These are phyloP conservation scores for Monosporozyma siamensis DNA, from an alignment of 805 yeast genomes.

Conservation along the genomic window DNA sequence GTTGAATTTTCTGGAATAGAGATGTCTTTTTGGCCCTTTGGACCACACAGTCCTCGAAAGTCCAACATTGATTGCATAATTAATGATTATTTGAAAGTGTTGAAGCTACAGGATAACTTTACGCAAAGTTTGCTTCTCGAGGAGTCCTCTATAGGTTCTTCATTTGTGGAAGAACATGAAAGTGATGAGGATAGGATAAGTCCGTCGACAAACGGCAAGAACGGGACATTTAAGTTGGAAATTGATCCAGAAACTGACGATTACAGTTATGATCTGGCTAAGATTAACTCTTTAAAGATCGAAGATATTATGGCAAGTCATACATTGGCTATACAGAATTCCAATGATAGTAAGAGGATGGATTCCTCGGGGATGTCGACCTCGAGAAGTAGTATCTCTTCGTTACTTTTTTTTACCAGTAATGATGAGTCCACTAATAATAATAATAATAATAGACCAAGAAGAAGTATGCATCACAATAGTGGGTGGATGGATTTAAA, in stretches of 20 bases:
- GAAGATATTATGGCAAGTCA: neutral
- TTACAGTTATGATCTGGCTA: constrained; percentile 1
- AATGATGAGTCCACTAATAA: too few relatives aligned
- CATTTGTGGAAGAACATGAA: neutral
- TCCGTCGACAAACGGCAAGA: neutral
- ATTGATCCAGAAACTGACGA: neutral
- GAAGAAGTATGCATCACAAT: too few relatives aligned
- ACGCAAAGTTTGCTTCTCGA: neutral
- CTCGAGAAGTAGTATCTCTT: constrained; percentile 5
- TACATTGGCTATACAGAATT: neutral
- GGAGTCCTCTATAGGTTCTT: neutral
- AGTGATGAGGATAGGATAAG: neutral
- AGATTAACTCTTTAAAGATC: constrained; percentile 1
- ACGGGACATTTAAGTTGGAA: neutral
- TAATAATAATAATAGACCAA: too few relatives aligned
- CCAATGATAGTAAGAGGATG: neutral
- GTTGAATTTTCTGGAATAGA: too few relatives aligned
- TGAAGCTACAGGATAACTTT: constrained; percentile 4
- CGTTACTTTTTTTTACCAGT: constrained; percentile 1
- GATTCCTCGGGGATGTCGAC: neutral
- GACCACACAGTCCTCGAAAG: constrained; percentile 21
- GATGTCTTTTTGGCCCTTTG: constrained; percentile 36
- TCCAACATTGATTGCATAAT: constrained; percentile 28
- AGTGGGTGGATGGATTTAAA: neutral
- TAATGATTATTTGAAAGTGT: constrained; percentile 26